Conservation (phyloP, 2,329 filamentous ascomycete genomes). For the Fusarium heterosporum region DNA sequence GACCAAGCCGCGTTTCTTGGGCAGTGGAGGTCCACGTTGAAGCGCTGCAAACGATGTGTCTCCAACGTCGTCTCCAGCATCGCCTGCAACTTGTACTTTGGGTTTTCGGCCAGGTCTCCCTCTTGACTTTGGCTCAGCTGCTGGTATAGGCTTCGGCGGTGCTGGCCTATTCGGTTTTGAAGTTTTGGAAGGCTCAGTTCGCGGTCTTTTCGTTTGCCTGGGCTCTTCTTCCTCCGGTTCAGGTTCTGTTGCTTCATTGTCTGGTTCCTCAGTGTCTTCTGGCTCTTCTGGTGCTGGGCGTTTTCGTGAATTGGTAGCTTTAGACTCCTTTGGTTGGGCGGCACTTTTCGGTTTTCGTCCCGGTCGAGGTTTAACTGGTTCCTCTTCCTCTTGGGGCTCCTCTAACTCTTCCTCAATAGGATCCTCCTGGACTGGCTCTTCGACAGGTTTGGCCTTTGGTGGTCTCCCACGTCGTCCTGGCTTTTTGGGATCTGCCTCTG, state of each 20-base stretch:
- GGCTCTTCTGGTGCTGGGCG: constrained; percentile 23
- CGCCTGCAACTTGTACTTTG: constrained; percentile 42
- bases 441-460: constrained; percentile 31
- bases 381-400: constrained; percentile 4
- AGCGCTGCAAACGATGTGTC: constrained; percentile 62
- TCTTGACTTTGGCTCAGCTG: constrained; percentile 43
- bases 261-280: constrained; percentile 36
- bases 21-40: constrained; percentile 66
- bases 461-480: constrained; percentile 41
- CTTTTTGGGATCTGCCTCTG: constrained; percentile 10
- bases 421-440: constrained; percentile 26
- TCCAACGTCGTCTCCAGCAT: constrained; percentile 51
- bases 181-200: constrained; percentile 41
- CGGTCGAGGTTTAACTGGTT: constrained; percentile 13
- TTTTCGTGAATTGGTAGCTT: constrained; percentile 31
- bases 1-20: constrained; percentile 66
- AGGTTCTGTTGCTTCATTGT: constrained; percentile 26
- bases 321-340: constrained; percentile 29
- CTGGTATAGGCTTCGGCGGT: constrained; percentile 15
- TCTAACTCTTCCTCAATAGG: constrained; percentile 20
- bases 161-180: constrained; percentile 38
- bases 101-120: constrained; percentile 45
- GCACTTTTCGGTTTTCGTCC: constrained; percentile 35
- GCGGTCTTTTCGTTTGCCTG: constrained; percentile 46
- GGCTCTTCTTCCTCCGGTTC: constrained; percentile 44